These are phyloP conservation scores for Berberis vulgaris DNA, from an alignment of 164 flowering plant species.

Conservation along the genomic window DNA sequence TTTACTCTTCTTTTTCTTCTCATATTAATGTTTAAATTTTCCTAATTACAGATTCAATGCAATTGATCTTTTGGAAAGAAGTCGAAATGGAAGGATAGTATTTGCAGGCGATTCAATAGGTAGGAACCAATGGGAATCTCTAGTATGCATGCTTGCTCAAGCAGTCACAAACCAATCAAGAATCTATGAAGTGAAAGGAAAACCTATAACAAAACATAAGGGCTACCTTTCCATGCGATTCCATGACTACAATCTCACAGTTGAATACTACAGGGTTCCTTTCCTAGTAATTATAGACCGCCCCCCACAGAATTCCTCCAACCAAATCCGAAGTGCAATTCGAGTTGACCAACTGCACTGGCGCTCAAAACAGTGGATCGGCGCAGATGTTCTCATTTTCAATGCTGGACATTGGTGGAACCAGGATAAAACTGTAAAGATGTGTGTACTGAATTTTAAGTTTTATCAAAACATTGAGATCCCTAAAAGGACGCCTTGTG, in stretches of 20 bases:
- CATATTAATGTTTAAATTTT: not conserved
- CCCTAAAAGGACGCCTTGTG: not conserved
- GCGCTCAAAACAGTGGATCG: conserved; percentile 48
- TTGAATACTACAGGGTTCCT: conserved; percentile 75
- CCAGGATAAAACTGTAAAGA: conserved; percentile 41
- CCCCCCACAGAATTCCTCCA: conserved; percentile 42
- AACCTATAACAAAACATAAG: conserved; percentile 73
- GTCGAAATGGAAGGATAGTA: conserved; percentile 55
- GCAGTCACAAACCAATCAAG: conserved; percentile 51
- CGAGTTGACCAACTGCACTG: conserved; percentile 57
- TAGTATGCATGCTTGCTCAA: conserved; percentile 74
- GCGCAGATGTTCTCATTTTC: conserved; percentile 67
- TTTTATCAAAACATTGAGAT: not conserved
- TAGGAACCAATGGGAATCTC: conserved; percentile 95
- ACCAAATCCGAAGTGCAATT: conserved; percentile 27
- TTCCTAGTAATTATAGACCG: conserved; percentile 44
- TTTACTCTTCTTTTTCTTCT: not conserved
- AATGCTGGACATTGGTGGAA: conserved; percentile 95
- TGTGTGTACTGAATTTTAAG: conserved; percentile 23
- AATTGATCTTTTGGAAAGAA: conserved; percentile 47
- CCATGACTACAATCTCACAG: conserved; percentile 56
- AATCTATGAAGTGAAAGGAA: conserved; percentile 64
- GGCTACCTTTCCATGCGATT: conserved; percentile 67
- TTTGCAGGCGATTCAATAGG: conserved; percentile 86
- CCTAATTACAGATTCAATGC: conserved; percentile 55